Conservation (phyloP, 805 yeast genomes). For the Komagataella phaffii region DNA sequence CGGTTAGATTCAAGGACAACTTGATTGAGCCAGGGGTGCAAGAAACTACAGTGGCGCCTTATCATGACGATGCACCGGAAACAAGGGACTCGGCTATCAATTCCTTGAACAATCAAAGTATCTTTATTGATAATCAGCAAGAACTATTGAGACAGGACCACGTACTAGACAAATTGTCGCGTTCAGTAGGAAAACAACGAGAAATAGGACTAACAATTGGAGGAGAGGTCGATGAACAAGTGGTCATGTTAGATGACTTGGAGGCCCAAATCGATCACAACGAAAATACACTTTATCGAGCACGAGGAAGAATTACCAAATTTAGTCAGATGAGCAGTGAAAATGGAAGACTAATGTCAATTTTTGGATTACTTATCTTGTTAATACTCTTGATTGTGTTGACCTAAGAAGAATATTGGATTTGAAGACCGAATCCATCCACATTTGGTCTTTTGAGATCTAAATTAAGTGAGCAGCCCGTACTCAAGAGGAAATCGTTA, state of each 20-base stretch:
- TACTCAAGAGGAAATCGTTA: slow-evolving; percentile 64
- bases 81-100: slow-evolving; percentile 1
- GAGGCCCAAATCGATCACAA: slow-evolving; percentile 31
- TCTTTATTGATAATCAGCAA: slow-evolving; percentile 28
- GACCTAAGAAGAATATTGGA: slow-evolving; percentile 12
- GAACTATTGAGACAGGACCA: slow-evolving; percentile 32
- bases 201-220: slow-evolving; percentile 32
- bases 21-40: slow-evolving; percentile 7
- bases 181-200: slow-evolving; percentile 29
- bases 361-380: slow-evolving; percentile 27
- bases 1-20: slow-evolving; percentile 11
- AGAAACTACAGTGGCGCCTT: background rate
- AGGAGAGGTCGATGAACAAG: slow-evolving; percentile 32
- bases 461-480: slow-evolving; percentile 29
- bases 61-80: background rate
- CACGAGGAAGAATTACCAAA: slow-evolving; percentile 22
- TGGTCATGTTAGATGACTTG: slow-evolving; percentile 33
- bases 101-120: slow-evolving; percentile 10
- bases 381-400: slow-evolving; percentile 28
- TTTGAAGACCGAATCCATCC: background rate
- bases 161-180: slow-evolving; percentile 24
- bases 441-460: background rate
- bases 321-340: slow-evolving; percentile 28
- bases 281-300: slow-evolving; percentile 25
- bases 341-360: slow-evolving; percentile 36